A percentile compares a stretch with the other conserved stretches of the same genome.
phyloP scores from a whole-genome alignment of 352 stramenopile genomes.

The Phytopythium kandeliae region DNA sequence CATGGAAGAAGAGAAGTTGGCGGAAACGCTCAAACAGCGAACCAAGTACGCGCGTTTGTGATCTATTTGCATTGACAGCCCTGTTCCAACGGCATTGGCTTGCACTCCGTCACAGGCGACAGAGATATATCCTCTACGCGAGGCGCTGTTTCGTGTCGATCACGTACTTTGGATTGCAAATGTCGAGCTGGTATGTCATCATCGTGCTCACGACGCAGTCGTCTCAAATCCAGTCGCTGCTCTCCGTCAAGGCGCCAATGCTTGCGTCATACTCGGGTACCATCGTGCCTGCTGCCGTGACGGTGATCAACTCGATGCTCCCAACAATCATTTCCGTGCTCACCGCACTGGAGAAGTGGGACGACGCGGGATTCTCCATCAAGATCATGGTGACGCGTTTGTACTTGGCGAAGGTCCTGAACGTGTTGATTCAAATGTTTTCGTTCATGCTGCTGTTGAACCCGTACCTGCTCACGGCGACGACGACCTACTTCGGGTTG shows the following conservation, averaged over 20 bases:
- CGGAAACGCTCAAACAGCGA: constrained; percentile 37
- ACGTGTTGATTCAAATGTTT: constrained; percentile 75
- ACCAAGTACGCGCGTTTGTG: constrained; percentile 39
- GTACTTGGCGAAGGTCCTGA: constrained; percentile 81
- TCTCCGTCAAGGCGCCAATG: constrained; percentile 31
- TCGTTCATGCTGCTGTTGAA: constrained; percentile 68
- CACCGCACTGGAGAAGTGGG: constrained; percentile 69
- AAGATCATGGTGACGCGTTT: constrained; percentile 78
- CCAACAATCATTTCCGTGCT: constrained; percentile 60
- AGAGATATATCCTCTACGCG: constrained; percentile 52
- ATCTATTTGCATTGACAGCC: no score
- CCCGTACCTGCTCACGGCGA: constrained; percentile 50
- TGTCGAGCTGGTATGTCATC: constrained; percentile 64
- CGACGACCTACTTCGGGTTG: constrained; percentile 22
- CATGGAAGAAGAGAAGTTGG: constrained; percentile 49
- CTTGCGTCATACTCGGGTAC: constrained; percentile 51
- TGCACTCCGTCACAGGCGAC: constrained; percentile 14
- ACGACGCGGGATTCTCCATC: constrained; percentile 72
- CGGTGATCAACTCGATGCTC: constrained; percentile 67
- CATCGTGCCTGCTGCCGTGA: constrained; percentile 66
- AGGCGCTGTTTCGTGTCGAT: constrained; percentile 41
- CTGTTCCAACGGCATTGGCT: not conserved
- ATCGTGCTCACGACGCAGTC: constrained; percentile 68
- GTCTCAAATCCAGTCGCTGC: constrained; percentile 38
- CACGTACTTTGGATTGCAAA: constrained; percentile 61